Percentiles rank a stretch among this genome's conserved stretches.
Evolutionary conservation across 768 basidiomycete species (phyloP).

Genomic region (Russula foetens): DNA sequence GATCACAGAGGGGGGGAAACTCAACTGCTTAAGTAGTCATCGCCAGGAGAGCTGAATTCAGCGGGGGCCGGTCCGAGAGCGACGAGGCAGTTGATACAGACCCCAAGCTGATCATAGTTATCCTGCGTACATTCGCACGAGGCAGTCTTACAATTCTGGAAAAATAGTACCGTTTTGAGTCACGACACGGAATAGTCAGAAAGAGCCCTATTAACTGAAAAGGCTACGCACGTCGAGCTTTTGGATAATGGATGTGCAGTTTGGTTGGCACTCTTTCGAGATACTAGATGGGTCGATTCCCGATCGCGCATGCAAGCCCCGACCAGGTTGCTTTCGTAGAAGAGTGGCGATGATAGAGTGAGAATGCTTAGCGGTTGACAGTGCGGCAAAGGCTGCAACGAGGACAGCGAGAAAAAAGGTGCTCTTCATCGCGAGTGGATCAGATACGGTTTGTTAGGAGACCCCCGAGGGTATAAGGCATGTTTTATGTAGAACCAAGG

Average conservation of each 20-base stretch:
- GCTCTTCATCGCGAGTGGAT: not conserved
- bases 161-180: not conserved
- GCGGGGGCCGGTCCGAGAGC: not conserved
- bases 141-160: not conserved
- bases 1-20: not conserved
- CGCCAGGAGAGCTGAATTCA: not conserved
- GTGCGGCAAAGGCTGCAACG: not conserved
- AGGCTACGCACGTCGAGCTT: not conserved
- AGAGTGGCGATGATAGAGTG: not conserved
- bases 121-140: conserved; percentile 4
- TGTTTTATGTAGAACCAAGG: too few species aligned
- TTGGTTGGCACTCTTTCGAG: not conserved
- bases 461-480: not conserved
- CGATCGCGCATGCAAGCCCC: not conserved
- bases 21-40: not conserved
- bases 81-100: not conserved
- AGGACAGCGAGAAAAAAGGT: not conserved
- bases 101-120: not conserved
- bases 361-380: not conserved
- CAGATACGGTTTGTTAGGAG: not conserved
- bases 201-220: too few species aligned
- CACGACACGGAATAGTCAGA: not conserved
- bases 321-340: not conserved
- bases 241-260: not conserved
- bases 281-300: not conserved